Base-by-base conservation (phyloP, 1,284 basidiomycete species). In the Ceratobasidium papillatum region DNA sequence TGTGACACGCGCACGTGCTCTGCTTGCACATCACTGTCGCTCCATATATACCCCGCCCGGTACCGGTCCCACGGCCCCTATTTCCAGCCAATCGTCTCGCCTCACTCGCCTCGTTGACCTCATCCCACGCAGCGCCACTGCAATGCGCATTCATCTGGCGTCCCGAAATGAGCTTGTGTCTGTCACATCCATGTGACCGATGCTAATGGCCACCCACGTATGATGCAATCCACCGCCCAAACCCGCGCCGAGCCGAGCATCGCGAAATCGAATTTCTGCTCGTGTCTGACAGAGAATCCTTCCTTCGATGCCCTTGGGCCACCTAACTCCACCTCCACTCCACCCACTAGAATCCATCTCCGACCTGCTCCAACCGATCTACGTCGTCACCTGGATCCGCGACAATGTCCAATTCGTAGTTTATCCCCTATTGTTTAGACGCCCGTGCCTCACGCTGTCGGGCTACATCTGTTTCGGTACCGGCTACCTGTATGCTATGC, bases 171-270 rank as follows among this genome's bases (percentile, higher is more conserved):
- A 8, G 41, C 41, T 43, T 14, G 41, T n/a, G 3, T 22, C 17
- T 22, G 51, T 54, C 51, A 54, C 51, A 49, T 54, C 30, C 54
- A 36, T 34, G 32, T 58, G 30, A 58, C 54, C 51, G 51, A 52
- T 25, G 25, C 51, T 22, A n/a, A 30, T 52, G 47, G 47, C 47
- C 47, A 49, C 47, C 47, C 9, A 22, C 47, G 25, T 7, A 54
- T 54, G 51, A 54, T 54, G 51, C 51, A 54, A 54, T 54, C 17
- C 3, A 25, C 51, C 51, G 22, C 51, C 27, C 8, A 5, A 4
- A 22, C 12, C 5, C 19, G 8, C 27, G 51, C 51, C 51, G 51
- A 54, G 51, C 51, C 51, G 45, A 47, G 45, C 45, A 47, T 47
- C 45, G n/a, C n/a, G 45, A 47, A n/a, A 47, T 47, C 45, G 45